phyloP scores from a whole-genome alignment of 2,329 filamentous ascomycete genomes.

The Arthroderma sp. region DNA sequence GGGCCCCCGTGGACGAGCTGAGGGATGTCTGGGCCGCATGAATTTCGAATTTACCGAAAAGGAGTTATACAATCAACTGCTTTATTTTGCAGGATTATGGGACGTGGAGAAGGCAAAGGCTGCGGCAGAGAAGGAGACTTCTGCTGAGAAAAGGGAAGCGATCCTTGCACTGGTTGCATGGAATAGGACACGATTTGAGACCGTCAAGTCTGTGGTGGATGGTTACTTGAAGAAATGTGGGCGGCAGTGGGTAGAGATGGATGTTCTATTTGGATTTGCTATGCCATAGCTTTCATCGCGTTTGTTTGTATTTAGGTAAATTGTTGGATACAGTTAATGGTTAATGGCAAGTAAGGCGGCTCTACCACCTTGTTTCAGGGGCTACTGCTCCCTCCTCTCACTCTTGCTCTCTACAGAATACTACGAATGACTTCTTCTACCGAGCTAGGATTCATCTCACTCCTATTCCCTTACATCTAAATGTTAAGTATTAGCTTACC shows the following conservation, averaged over 20 bases:
- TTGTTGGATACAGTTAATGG: background rate
- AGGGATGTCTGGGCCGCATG: conserved; percentile 80
- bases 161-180: conserved; percentile 63
- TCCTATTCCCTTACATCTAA: too few species aligned
- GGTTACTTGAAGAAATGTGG: conserved; percentile 81
- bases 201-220: conserved; percentile 65
- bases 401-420: too few species aligned
- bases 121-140: conserved; percentile 39
- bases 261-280: conserved; percentile 61
- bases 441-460: too few species aligned
- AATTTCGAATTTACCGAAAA: conserved; percentile 78
- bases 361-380: background rate
- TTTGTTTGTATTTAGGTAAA: background rate
- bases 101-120: conserved; percentile 71
- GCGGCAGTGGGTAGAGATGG: conserved; percentile 88
- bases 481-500: too few species aligned
- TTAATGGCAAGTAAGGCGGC: background rate
- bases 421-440: too few species aligned
- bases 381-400: background rate
- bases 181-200: conserved; percentile 68
- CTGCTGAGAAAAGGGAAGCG: conserved; percentile 49
- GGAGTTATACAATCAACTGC: conserved; percentile 83
- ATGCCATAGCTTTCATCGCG: conserved; percentile 17
- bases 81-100: conserved; percentile 76
- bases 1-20: conserved; percentile 70